phyloP scores from a whole-genome alignment of 305 asterid species.

The Fraxinus platypoda region DNA sequence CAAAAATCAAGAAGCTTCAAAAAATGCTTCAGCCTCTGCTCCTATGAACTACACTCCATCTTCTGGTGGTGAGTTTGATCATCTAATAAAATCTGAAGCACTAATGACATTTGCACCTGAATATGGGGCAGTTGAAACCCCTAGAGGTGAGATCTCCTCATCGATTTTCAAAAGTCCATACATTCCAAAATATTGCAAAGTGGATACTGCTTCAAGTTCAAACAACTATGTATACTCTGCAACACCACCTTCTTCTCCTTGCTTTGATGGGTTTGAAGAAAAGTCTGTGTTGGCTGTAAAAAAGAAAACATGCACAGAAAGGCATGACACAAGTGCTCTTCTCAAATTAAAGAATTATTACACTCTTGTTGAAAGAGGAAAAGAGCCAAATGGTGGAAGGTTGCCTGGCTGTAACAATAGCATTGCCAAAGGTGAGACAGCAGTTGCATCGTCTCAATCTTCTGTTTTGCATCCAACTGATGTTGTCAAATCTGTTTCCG shows the following conservation, averaged over 20 bases:
- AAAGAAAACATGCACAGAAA: conserved; percentile 49
- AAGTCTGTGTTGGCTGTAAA: conserved; percentile 57
- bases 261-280: conserved; percentile 64
- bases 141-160: conserved; percentile 60
- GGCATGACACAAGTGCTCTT: conserved; percentile 41
- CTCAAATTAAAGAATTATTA: conserved; percentile 62
- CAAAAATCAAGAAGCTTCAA: conserved; percentile 63
- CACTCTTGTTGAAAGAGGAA: conserved; percentile 71
- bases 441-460: conserved; percentile 45
- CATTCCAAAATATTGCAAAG: conserved; percentile 80
- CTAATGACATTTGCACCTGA: conserved; percentile 96
- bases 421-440: conserved; percentile 47
- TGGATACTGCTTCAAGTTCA: conserved; percentile 85
- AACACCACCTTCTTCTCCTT: conserved; percentile 83
- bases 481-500: conserved; percentile 41
- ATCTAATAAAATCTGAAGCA: conserved; percentile 92
- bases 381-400: conserved; percentile 41
- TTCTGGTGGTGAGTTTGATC: conserved; percentile 73
- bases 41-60: conserved; percentile 44
- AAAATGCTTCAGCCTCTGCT: conserved; percentile 44
- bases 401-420: conserved; percentile 35
- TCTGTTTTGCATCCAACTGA: conserved; percentile 50
- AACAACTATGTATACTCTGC: conserved; percentile 89
- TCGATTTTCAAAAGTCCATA: conserved; percentile 83
- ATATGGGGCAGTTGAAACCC: conserved; percentile 90